Conservation (phyloP, 208 protist genomes). For the Crithidia brevicula region DNA sequence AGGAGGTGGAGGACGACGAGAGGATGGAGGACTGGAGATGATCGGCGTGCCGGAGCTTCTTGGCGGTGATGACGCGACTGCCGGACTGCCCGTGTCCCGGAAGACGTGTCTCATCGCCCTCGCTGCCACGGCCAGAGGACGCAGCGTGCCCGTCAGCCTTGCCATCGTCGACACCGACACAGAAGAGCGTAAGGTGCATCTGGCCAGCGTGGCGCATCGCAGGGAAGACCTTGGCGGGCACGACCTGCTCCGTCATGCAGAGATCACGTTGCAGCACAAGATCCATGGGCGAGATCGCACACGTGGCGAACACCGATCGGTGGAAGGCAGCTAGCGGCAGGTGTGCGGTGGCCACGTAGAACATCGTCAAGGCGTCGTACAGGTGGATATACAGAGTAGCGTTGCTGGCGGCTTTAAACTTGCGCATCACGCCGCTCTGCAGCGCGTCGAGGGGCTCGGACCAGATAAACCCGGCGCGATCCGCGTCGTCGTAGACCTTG, state of each 20-base stretch:
- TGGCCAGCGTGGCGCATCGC: conserved; percentile 76
- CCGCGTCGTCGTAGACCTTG: conserved; percentile 56
- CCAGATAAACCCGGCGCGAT: conserved; percentile 78
- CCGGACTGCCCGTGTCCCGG: background rate
- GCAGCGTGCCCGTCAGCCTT: conserved; percentile 2
- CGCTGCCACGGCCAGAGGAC: conserved; percentile 3
- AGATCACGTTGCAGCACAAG: conserved; percentile 75
- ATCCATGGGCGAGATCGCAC: conserved; percentile 65
- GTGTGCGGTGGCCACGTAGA: conserved; percentile 77
- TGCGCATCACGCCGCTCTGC: conserved; percentile 51
- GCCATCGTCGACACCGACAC: conserved; percentile 44
- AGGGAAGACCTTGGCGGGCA: conserved; percentile 76
- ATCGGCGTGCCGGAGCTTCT: conserved; percentile 69
- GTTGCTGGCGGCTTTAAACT: conserved; percentile 55
- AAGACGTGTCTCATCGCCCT: conserved; percentile 3
- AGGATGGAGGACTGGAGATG: conserved; percentile 27
- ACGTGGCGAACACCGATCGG: conserved; percentile 68
- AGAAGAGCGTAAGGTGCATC: conserved; percentile 88
- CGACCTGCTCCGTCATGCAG: conserved; percentile 65
- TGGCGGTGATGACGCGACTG: conserved; percentile 66
- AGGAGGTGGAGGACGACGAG: too few relatives aligned
- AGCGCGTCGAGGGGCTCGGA: conserved; percentile 73
- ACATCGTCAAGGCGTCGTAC: conserved; percentile 90
- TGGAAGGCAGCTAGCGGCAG: conserved; percentile 73
- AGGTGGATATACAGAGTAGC: conserved; percentile 79